Conservation (phyloP, 768 basidiomycete species). For the Cyathus striatus region DNA sequence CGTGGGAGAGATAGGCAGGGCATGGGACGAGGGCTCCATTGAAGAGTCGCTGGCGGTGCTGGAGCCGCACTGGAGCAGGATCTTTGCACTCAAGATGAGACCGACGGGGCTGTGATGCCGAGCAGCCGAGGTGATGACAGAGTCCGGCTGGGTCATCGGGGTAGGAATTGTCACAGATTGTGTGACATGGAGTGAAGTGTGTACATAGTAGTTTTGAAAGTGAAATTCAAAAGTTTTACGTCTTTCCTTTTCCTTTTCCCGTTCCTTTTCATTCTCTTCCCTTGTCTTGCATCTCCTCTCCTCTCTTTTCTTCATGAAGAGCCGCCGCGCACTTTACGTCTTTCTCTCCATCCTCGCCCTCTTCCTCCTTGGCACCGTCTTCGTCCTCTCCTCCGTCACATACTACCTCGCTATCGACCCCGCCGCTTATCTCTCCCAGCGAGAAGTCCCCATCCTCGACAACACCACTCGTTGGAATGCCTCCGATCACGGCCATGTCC, state of each 20-base stretch:
- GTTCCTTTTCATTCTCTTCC: constrained; percentile 5
- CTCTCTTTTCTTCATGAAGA: constrained; percentile 30
- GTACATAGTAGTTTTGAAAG: neutral
- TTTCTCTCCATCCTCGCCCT: constrained; percentile 56
- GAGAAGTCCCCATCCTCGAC: constrained; percentile 59
- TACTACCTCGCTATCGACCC: constrained; percentile 83
- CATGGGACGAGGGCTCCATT: constrained; percentile 53
- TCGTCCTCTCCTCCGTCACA: constrained; percentile 88
- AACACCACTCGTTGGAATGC: constrained; percentile 60
- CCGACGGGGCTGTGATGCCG: constrained; percentile 22
- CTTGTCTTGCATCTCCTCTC: neutral
- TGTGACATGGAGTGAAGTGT: neutral
- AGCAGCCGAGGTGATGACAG: neutral
- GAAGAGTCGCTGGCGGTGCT: constrained; percentile 43
- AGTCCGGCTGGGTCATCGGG: too few species aligned
- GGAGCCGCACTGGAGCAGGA: constrained; percentile 37
- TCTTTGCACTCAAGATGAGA: constrained; percentile 42
- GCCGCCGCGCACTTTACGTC: constrained; percentile 37
- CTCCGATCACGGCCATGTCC: constrained; percentile 52
- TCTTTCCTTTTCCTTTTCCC: neutral
- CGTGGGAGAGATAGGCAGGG: constrained; percentile 40
- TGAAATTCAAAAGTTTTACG: neutral
- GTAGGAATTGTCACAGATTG: neutral
- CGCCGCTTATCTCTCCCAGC: constrained; percentile 74
- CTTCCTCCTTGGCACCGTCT: constrained; percentile 80